Evolutionary conservation across 805 yeast genomes (phyloP), one percentile per base, ranked within the genome.

Genomic region (Cyberlindnera euphorbiae): DNA sequence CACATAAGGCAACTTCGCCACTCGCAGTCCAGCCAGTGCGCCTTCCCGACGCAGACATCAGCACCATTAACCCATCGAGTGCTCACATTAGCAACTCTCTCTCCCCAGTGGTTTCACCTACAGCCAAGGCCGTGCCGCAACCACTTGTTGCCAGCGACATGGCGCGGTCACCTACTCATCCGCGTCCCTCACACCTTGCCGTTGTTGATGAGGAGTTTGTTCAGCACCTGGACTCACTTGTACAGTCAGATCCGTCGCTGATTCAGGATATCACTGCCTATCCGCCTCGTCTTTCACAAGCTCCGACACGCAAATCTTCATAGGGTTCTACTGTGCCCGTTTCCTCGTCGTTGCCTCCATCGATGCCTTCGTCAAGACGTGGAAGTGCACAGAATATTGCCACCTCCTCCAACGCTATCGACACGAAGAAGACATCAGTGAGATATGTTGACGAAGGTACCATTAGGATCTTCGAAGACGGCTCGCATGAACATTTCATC

Each of bases 401-500:
- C 26, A 23, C 35, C 1, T 8, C 18, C 15, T 8, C 4, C 13
- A 16, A 17, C 17, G 13, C 21, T 15, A 7, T 19, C 7, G 32
- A 17, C n/a, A 18, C 8, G 6, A 21, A 17, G 29, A 16, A 16
- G 8, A 16, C 17, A 8, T 26, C 19, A 16, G 17, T 21, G 28
- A 31, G 8, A 10, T 36, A 21, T 17, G 31, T 32, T 4, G 39
- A 43, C 15, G 49, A 44, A 19, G 53, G 52, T 5, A 17, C 45
- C 5, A 22, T 48, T 4, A 42, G 40, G 24, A 15, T 52, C 1
- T 54, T 30, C 33, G 52, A 46, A 8, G 48, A 54, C 32, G 50
- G 53, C 3, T 16, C 44, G 1, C 58, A 54, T 39, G 57, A 49
- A 24, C 58, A 54, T 33, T 8, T 38, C 3, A 32, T 54, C 15